phyloP scores from a whole-genome alignment of 495 filamentous ascomycete species.

The Tuber aestivum region DNA sequence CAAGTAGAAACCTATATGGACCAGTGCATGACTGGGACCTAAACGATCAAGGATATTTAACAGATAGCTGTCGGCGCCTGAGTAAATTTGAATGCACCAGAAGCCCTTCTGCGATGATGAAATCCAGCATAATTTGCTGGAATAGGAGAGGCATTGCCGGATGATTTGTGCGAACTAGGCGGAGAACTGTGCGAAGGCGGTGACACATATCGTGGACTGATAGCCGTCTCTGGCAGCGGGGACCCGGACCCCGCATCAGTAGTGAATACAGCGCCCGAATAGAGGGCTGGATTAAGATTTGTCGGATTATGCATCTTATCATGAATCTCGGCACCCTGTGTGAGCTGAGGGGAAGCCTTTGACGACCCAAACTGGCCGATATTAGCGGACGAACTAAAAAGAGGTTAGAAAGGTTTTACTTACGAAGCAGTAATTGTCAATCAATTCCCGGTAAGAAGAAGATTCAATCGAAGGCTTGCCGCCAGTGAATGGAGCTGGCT shows the following conservation, averaged over 20 bases:
- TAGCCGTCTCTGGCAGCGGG: slow-evolving; percentile 25
- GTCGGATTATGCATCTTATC: slow-evolving; percentile 35
- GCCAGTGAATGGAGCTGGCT: slow-evolving; percentile 28
- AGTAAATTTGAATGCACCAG: slow-evolving; percentile 40
- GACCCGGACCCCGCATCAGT: slow-evolving; percentile 20
- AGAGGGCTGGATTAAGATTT: slow-evolving; percentile 22
- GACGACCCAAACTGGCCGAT: slow-evolving; percentile 50
- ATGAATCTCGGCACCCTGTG: slow-evolving; percentile 25
- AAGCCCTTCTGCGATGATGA: slow-evolving; percentile 38
- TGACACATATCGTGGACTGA: slow-evolving; percentile 35
- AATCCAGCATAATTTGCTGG: slow-evolving; percentile 40
- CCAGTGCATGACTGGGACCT: slow-evolving; percentile 8
- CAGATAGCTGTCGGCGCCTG: slow-evolving; percentile 40
- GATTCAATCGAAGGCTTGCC: slow-evolving; percentile 69
- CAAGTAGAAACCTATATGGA: slow-evolving; percentile 2
- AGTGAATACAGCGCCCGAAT: slow-evolving; percentile 32
- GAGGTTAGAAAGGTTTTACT: slow-evolving; percentile 49
- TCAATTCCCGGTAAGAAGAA: slow-evolving; percentile 81
- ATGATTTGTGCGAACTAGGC: slow-evolving; percentile 33
- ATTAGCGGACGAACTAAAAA: slow-evolving; percentile 19
- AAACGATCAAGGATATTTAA: slow-evolving; percentile 37
- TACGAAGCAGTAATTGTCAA: slow-evolving; percentile 99
- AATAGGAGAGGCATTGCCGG: slow-evolving; percentile 40
- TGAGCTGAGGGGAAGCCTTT: slow-evolving; percentile 43
- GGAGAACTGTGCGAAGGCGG: slow-evolving; percentile 30